Conservation (phyloP, 345 rosid species). For the Citrus unshiu region DNA sequence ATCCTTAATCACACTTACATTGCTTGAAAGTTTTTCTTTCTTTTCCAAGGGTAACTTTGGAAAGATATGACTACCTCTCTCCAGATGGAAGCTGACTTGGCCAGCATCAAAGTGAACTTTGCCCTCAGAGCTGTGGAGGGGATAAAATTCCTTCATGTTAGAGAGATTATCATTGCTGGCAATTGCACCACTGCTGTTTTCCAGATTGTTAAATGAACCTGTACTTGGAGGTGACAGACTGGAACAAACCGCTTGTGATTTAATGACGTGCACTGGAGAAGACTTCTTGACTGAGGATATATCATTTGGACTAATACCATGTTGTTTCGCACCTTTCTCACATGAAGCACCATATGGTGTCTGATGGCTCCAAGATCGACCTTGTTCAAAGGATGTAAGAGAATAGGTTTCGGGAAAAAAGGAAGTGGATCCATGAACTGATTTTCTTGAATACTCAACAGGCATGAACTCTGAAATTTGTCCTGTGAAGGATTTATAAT, state of each 20-base stretch:
- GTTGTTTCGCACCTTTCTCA: slow-evolving; percentile 24
- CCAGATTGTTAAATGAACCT: slow-evolving; percentile 12
- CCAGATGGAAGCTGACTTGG: slow-evolving; percentile 27
- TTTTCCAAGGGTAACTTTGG: slow-evolving; percentile 17
- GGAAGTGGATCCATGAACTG: slow-evolving; percentile 30
- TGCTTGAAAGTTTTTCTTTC: slow-evolving; percentile 14
- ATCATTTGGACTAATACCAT: slow-evolving; percentile 16
- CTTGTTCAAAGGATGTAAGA: slow-evolving; percentile 25
- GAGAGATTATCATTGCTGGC: slow-evolving; percentile 12
- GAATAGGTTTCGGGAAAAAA: slow-evolving; percentile 29
- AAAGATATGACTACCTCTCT: slow-evolving; percentile 25
- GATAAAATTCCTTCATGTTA: slow-evolving; percentile 29
- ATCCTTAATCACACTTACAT: slow-evolving; percentile 20
- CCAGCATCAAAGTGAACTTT: slow-evolving; percentile 33
- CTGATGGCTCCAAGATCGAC: slow-evolving; percentile 26
- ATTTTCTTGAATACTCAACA: slow-evolving; percentile 26
- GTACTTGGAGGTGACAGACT: slow-evolving; percentile 12
- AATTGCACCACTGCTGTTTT: slow-evolving; percentile 5
- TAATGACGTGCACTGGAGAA: slow-evolving; percentile 25
- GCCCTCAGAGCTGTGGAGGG: slow-evolving; percentile 21
- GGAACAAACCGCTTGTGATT: slow-evolving; percentile 21
- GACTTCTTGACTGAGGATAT: slow-evolving; percentile 6
- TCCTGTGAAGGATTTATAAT: slow-evolving; percentile 28
- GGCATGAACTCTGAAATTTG: slow-evolving; percentile 29
- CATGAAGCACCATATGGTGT: slow-evolving; percentile 20